phyloP scores from a whole-genome alignment of 2,329 filamentous ascomycete species.

The Aspergillus persii region DNA sequence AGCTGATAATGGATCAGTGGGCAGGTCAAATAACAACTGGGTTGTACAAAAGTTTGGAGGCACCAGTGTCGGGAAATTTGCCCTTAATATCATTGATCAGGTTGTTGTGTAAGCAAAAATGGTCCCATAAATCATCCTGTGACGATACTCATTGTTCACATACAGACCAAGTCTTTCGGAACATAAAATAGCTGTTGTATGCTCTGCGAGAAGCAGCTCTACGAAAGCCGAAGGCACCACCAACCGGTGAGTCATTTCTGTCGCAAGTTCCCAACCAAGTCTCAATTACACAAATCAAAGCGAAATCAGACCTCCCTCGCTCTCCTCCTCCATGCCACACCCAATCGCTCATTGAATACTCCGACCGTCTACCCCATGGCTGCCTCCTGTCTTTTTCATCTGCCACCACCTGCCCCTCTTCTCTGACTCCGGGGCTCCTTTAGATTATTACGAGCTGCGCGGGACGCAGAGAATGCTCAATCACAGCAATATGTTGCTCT shows the following conservation, averaged over 20 bases:
- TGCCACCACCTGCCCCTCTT: not conserved
- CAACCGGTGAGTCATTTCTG: constrained; percentile 69
- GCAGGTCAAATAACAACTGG: constrained; percentile 55
- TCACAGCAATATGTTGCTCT: constrained; percentile 66
- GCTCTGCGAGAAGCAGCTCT: constrained; percentile 89
- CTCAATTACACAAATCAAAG: not conserved
- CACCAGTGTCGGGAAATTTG: constrained; percentile 93
- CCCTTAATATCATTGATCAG: constrained; percentile 68
- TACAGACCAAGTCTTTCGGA: constrained; percentile 59
- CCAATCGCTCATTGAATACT: not conserved
- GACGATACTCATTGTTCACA: constrained; percentile 1
- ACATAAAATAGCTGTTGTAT: constrained; percentile 85
- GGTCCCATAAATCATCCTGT: not conserved
- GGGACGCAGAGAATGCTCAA: constrained; percentile 48
- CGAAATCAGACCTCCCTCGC: not conserved
- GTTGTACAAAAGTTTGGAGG: constrained; percentile 94
- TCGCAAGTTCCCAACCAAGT: not conserved
- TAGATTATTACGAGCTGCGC: constrained; percentile 49
- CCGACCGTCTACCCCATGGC: not conserved
- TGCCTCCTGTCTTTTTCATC: not conserved
- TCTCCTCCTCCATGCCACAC: not conserved
- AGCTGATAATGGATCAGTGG: constrained; percentile 13
- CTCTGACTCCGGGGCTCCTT: constrained; percentile 3
- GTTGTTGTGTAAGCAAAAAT: constrained; percentile 59
- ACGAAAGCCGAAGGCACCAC: constrained; percentile 95